phyloP scores from a whole-genome alignment of 805 yeast genomes.

The Torulaspora microellipsoides region DNA sequence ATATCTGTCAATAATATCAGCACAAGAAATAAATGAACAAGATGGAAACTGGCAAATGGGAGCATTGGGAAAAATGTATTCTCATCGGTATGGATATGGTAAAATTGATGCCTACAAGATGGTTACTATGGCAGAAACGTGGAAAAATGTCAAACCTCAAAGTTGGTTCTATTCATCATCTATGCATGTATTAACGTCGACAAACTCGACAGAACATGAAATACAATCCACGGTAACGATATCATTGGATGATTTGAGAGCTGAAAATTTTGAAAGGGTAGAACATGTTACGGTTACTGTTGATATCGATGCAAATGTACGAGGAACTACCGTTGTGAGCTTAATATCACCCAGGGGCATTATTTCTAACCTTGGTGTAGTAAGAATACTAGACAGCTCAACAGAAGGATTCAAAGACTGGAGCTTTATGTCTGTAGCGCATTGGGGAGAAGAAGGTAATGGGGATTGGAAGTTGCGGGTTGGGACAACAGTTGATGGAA shows the following conservation, averaged over 20 bases:
- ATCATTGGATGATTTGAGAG: conserved; percentile 43
- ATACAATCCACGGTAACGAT: conserved; percentile 43
- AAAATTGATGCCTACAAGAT: conserved; percentile 76
- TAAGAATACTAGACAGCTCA: conserved; percentile 55
- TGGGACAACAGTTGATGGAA: conserved; percentile 38
- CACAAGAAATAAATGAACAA: conserved; percentile 58
- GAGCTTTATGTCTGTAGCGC: conserved; percentile 97
- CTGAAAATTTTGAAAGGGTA: conserved; percentile 59
- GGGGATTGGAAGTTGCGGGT: conserved; percentile 85
- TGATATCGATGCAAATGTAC: conserved; percentile 53
- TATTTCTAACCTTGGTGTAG: conserved; percentile 65
- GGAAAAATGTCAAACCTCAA: conserved; percentile 89
- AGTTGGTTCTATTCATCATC: conserved; percentile 63
- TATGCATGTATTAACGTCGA: conserved; percentile 31
- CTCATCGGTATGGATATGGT: conserved; percentile 90
- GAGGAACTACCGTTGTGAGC: conserved; percentile 68
- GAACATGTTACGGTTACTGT: conserved; percentile 87
- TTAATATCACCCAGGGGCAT: conserved; percentile 75
- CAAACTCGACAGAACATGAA: conserved; percentile 22
- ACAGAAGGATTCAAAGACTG: conserved; percentile 64
- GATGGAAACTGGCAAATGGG: conserved; percentile 76
- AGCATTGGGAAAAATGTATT: conserved; percentile 62
- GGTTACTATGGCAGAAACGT: conserved; percentile 65
- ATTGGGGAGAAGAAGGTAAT: conserved; percentile 91
- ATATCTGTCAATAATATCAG: conserved; percentile 67